phyloP scores from a whole-genome alignment of 495 filamentous ascomycete genomes.

The Rhizodiscina lignyota region DNA sequence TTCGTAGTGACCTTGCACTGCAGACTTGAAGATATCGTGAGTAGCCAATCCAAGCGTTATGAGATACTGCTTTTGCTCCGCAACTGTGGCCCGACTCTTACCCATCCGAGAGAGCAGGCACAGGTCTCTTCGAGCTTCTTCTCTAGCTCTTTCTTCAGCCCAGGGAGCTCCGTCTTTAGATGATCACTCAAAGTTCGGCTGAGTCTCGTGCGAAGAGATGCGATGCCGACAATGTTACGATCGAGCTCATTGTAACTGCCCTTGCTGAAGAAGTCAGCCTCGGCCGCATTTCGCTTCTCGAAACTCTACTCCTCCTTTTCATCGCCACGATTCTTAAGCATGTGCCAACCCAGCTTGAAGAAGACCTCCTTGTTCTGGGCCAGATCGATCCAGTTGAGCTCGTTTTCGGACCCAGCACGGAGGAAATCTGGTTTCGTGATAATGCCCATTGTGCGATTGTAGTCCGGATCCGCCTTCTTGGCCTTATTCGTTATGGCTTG shows the following conservation, averaged over 20 bases:
- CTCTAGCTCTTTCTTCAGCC: constrained; percentile 10
- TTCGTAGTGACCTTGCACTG: constrained; percentile 13
- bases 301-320: constrained; percentile 14
- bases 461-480: constrained; percentile 25
- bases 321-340: constrained; percentile 38
- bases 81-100: constrained; percentile 5
- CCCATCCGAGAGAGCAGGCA: constrained; percentile 5
- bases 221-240: constrained; percentile 12
- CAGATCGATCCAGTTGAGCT: constrained; percentile 34
- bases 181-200: constrained; percentile 15
- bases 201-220: constrained; percentile 14
- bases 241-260: constrained; percentile 13
- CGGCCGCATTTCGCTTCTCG: constrained; percentile 27
- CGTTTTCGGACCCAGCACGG: constrained; percentile 26
- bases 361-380: constrained; percentile 42
- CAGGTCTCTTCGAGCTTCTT: constrained; percentile 7
- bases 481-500: constrained; percentile 27
- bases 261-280: constrained; percentile 24
- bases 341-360: constrained; percentile 54
- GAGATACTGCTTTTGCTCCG: constrained; percentile 10
- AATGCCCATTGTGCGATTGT: constrained; percentile 37
- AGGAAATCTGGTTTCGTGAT: constrained; percentile 41
- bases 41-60: constrained; percentile 4
- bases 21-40: constrained; percentile 8
- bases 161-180: constrained; percentile 15